phyloP scores from a whole-genome alignment of 2,329 filamentous ascomycete genomes.

The Nothophoma quercina region DNA sequence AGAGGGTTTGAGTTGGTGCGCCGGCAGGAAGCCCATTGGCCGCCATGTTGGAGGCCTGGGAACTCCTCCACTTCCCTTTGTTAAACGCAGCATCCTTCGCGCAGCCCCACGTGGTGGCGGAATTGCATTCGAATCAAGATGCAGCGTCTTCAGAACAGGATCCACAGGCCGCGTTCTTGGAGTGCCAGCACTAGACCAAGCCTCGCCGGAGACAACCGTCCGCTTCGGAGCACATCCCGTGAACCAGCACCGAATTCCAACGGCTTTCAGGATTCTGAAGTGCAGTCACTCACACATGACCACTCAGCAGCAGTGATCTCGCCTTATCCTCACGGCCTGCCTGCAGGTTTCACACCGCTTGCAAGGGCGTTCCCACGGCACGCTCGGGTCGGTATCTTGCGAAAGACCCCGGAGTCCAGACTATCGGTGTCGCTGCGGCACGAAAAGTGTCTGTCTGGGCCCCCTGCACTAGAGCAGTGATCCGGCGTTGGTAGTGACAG shows the following conservation, averaged over 20 bases:
- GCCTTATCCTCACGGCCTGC: not conserved
- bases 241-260: not conserved
- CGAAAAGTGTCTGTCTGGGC: not conserved
- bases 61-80: not conserved
- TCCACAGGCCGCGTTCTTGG: not conserved
- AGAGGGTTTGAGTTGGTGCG: not conserved
- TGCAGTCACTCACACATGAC: not conserved
- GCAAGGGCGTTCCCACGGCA: not conserved
- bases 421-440: not conserved
- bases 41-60: not conserved
- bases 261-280: not conserved
- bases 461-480: not conserved
- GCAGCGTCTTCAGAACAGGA: not conserved
- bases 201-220: not conserved
- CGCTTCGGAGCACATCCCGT: not conserved
- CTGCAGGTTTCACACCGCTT: not conserved
- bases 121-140: not conserved
- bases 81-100: conserved; percentile 3
- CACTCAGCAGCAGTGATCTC: not conserved
- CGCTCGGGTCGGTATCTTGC: not conserved
- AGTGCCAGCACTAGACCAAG: not conserved
- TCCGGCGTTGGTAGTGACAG: not conserved
- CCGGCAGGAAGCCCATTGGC: conserved; percentile 3
- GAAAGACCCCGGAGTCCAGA: not conserved
- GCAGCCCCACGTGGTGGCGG: conserved; percentile 6